Evolutionary conservation across 2,329 filamentous ascomycete genomes (phyloP), one percentile per base, ranked within the genome.

Genomic region (Ophiosphaerella korrae): DNA sequence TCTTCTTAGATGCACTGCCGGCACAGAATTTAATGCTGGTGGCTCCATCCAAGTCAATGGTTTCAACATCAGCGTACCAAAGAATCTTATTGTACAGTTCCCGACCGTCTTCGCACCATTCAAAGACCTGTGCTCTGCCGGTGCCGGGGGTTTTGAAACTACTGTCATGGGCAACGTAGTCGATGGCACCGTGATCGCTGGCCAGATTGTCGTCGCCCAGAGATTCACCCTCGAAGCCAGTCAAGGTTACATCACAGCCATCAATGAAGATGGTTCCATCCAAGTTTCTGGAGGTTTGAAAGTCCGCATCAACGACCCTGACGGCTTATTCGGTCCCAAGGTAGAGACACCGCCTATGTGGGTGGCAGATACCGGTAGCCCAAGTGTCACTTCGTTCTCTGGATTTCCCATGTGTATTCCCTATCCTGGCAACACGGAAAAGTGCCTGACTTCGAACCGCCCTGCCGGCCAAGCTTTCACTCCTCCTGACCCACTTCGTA

Each of bases 341-440:
- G 42, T 54, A 8, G 43, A 57, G 6, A 18, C 48, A 4, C 36
- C 52, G 7, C 77, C 77, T 0, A 74, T 76, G 49, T 80, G 79
- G 65, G 77, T 77, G 0, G 77, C 77, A 1, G 80, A 82, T 53
- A 78, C 80, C 46, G 68, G 76, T 49, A 82, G 75, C 50, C 79
- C 80, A 0, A 77, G 74, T 42, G 72, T 82, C 45, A 74, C 72
- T 2, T 75, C 78, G 1, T 81, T 80, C 62, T 77, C 75, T 11
- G 80, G 80, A 0, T 81, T 81, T 43, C 80, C 79, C 2, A 81
- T 82, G 79, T 82, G 79, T 48, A 76, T 82, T 14, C 79, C 78
- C 0, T 71, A 80, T 13, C 75, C 74, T 18, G 50, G 64, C 21
- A 63, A 59, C 31, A 72, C 76, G 36, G 42, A 61, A 0, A 63